These are phyloP conservation scores for Gnomoniopsis sp. DNA, from an alignment of 2,329 filamentous ascomycete genomes.

Conservation along the genomic window DNA sequence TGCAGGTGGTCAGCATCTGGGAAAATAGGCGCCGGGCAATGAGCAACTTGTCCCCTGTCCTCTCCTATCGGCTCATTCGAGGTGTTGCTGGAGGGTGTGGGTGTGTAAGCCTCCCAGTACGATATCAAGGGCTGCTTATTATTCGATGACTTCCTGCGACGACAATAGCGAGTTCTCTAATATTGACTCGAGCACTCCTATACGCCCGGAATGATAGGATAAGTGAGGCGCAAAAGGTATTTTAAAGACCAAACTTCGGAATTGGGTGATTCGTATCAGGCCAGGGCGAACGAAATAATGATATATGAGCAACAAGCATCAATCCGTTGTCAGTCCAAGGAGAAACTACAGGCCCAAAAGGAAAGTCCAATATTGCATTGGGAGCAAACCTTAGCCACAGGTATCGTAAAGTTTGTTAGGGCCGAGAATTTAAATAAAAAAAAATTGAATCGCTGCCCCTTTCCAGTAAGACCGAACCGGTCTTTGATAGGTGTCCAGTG, in stretches of 20 bases:
- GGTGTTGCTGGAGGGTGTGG: not conserved
- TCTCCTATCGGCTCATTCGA: slow-evolving; percentile 14
- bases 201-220: not conserved
- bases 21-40: not conserved
- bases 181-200: no score
- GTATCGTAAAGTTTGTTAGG: not conserved
- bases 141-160: no score
- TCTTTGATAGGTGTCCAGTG: not conserved
- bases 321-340: not conserved
- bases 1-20: not conserved
- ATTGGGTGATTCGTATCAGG: not conserved
- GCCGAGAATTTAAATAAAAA: not conserved
- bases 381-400: not conserved
- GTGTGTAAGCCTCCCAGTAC: not conserved
- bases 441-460: not conserved
- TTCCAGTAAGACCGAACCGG: not conserved
- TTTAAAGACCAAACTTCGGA: not conserved
- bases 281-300: not conserved
- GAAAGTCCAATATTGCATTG: not conserved
- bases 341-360: not conserved
- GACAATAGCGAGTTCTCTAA: no score
- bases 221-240: not conserved
- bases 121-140: not conserved
- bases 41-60: slow-evolving; percentile 8
- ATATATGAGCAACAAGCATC: not conserved